phyloP scores from a whole-genome alignment of 768 basidiomycete genomes.

The Udeniomyces megalosporus region DNA sequence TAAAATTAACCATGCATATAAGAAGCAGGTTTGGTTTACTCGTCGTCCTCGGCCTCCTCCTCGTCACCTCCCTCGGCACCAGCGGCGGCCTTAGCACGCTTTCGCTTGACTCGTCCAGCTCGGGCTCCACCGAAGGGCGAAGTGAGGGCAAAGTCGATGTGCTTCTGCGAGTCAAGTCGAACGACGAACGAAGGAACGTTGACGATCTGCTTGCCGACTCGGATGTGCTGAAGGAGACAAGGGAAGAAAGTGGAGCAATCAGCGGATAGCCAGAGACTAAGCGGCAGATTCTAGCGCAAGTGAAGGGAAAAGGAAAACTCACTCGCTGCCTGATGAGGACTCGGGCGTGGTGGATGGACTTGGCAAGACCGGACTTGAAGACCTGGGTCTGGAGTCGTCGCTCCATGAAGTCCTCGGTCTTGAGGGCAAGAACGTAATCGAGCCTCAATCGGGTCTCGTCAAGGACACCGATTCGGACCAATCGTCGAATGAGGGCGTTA shows the following conservation, averaged over 20 bases:
- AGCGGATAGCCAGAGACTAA: too few species aligned
- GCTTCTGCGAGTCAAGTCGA: conserved; percentile 95
- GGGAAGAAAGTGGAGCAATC: conserved; percentile 2
- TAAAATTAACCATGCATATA: background rate
- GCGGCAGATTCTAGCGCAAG: background rate
- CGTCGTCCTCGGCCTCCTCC: conserved; percentile 56
- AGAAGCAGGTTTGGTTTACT: background rate
- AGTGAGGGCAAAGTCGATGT: conserved; percentile 96
- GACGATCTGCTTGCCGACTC: conserved; percentile 95
- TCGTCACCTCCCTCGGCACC: conserved; percentile 51
- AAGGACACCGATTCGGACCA: conserved; percentile 98
- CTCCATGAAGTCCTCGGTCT: conserved; percentile 99
- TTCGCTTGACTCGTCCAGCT: conserved; percentile 55
- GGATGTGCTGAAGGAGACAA: conserved; percentile 9
- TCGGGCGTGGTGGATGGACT: conserved; percentile 96
- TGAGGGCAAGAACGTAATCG: conserved; percentile 89
- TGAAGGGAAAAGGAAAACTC: conserved; percentile 24
- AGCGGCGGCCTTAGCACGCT: conserved; percentile 82
- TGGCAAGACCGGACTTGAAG: conserved; percentile 89
- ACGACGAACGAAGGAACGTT: conserved; percentile 98
- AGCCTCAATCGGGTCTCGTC: conserved; percentile 98
- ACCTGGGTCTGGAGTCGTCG: conserved; percentile 96
- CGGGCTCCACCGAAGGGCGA: conserved; percentile 93
- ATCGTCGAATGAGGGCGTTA: conserved; percentile 85
- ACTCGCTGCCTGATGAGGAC: conserved; percentile 93